Percentiles rank a stretch among this genome's conserved stretches.
phyloP scores from a whole-genome alignment of 345 rosid species.

The Draba incana region DNA sequence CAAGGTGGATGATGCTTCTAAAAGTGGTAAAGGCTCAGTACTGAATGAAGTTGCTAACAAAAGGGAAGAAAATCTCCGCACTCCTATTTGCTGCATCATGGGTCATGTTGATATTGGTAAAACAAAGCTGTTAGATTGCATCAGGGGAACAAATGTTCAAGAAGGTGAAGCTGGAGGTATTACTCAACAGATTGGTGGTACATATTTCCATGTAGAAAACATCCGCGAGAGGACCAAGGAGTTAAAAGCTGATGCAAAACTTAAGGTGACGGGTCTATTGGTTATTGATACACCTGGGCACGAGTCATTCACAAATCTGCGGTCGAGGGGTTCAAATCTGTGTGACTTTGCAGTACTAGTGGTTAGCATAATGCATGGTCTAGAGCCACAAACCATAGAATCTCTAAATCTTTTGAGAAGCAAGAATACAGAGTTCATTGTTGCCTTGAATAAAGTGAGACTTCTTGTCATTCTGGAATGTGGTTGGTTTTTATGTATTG shows the following conservation, averaged over 20 bases:
- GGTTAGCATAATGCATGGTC: slow-evolving; percentile 92
- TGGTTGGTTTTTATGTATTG: slow-evolving; percentile 9
- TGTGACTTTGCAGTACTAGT: slow-evolving; percentile 97
- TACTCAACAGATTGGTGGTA: slow-evolving; percentile 98
- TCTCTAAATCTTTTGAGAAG: slow-evolving; percentile 83
- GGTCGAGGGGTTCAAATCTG: slow-evolving; percentile 92
- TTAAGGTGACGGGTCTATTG: slow-evolving; percentile 91
- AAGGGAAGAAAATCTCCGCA: slow-evolving; percentile 69
- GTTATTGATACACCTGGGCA: slow-evolving; percentile 99
- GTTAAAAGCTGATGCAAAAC: slow-evolving; percentile 86
- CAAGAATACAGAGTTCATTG: slow-evolving; percentile 87
- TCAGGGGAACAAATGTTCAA: slow-evolving; percentile 95
- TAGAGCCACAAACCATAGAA: slow-evolving; percentile 92
- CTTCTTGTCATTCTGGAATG: slow-evolving; percentile 14
- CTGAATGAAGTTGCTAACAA: slow-evolving; percentile 42
- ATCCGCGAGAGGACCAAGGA: slow-evolving; percentile 94
- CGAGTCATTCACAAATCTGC: slow-evolving; percentile 82
- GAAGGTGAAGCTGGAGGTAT: slow-evolving; percentile 99
- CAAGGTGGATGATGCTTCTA: slow-evolving; percentile 47
- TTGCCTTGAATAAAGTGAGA: slow-evolving; percentile 91
- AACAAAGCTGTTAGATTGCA: slow-evolving; percentile 93
- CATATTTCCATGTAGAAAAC: slow-evolving; percentile 90
- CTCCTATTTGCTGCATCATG: slow-evolving; percentile 97
- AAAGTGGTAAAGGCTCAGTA: slow-evolving; percentile 44
- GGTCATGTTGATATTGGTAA: slow-evolving; percentile 99